phyloP scores from a whole-genome alignment of 2,329 filamentous ascomycete genomes.

The Colletotrichum theobromicola region DNA sequence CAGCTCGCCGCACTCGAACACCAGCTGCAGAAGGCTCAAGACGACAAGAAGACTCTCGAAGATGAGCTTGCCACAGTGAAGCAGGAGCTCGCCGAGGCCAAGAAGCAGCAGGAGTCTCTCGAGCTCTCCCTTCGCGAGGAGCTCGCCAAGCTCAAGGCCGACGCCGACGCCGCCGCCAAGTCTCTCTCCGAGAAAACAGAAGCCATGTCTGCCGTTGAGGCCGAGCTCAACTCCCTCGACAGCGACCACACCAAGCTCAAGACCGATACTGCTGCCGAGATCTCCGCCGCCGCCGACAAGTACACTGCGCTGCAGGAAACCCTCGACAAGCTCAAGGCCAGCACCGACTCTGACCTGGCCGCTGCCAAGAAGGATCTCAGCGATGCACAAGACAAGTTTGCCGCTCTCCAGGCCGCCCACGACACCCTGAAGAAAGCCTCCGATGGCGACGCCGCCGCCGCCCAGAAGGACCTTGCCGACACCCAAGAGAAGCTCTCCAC shows the following conservation, averaged over 20 bases:
- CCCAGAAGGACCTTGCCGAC: slow-evolving; percentile 33
- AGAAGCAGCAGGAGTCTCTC: slow-evolving; percentile 38
- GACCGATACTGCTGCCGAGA: slow-evolving; percentile 28
- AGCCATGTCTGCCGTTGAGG: slow-evolving; percentile 31
- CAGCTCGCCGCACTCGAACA: slow-evolving; percentile 37
- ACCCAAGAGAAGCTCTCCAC: slow-evolving; percentile 31
- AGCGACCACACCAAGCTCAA: slow-evolving; percentile 31
- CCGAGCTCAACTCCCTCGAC: slow-evolving; percentile 29
- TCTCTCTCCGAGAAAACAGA: slow-evolving; percentile 31
- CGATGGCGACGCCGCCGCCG: slow-evolving; percentile 29
- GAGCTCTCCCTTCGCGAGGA: slow-evolving; percentile 35
- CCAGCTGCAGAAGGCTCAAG: slow-evolving; percentile 25
- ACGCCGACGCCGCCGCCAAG: slow-evolving; percentile 32
- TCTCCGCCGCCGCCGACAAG: slow-evolving; percentile 24
- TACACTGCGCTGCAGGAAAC: slow-evolving; percentile 21
- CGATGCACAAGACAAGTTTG: slow-evolving; percentile 35
- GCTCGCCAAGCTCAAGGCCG: slow-evolving; percentile 34
- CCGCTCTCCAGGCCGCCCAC: slow-evolving; percentile 26
- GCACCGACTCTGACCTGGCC: slow-evolving; percentile 32
- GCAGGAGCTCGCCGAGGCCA: slow-evolving; percentile 35
- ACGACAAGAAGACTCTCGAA: slow-evolving; percentile 32
- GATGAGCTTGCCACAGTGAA: slow-evolving; percentile 38
- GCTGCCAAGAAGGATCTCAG: slow-evolving; percentile 35
- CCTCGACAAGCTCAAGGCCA: slow-evolving; percentile 28
- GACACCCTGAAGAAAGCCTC: slow-evolving; percentile 34